phyloP scores from a whole-genome alignment of 2,329 filamentous ascomycete genomes.

The Monilinia polystroma region DNA sequence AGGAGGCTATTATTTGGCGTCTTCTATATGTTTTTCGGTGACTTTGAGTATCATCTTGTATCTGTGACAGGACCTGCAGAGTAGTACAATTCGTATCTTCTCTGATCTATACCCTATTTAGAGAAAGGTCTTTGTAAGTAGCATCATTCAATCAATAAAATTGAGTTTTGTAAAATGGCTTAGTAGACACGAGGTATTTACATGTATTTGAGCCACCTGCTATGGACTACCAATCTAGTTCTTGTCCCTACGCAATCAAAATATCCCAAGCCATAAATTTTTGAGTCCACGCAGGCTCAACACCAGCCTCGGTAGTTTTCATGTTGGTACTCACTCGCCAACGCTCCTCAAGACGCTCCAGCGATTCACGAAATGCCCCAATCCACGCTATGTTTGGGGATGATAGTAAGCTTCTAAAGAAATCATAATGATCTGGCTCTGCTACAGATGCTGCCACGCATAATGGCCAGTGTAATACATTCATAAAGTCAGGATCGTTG shows the following conservation, averaged over 20 bases:
- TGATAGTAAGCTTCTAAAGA: neutral
- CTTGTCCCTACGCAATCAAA: neutral
- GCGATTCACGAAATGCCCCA: neutral
- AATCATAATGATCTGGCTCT: neutral
- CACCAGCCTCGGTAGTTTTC: neutral
- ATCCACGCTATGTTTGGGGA: neutral
- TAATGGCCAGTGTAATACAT: conserved; percentile 2
- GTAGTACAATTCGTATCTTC: neutral
- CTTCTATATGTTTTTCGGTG: neutral
- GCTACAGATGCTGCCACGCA: conserved; percentile 2
- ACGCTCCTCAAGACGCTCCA: neutral
- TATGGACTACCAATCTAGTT: too few species aligned
- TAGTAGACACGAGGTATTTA: neutral
- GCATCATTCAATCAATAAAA: neutral
- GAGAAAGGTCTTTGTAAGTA: neutral
- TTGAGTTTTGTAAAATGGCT: neutral
- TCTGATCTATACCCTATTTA: neutral
- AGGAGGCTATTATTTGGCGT: neutral
- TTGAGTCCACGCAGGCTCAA: neutral
- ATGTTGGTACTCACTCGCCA: neutral
- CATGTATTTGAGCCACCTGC: neutral
- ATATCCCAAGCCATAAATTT: neutral
- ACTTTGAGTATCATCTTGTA: neutral
- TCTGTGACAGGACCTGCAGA: neutral
- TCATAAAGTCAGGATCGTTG: neutral